Evolutionary conservation across 192 early-diverging fungal genomes (phyloP).

Genomic region (Cetraspora pellucida): DNA sequence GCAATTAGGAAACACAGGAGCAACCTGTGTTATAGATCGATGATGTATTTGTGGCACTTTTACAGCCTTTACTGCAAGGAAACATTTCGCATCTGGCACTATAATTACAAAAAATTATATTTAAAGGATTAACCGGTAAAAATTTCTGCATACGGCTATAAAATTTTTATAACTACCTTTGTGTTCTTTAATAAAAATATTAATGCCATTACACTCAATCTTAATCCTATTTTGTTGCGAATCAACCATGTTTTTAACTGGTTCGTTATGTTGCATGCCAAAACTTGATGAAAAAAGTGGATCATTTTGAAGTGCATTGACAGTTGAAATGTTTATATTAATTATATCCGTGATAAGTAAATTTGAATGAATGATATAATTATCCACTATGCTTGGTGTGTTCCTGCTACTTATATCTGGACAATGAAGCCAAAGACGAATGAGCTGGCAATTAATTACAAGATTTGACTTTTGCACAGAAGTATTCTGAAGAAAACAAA

Average conservation of each 20-base stretch:
- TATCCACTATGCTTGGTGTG: neutral
- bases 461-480: neutral
- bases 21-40: conserved; percentile 32
- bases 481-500: conserved; percentile 6
- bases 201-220: conserved; percentile 33
- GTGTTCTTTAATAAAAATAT: neutral
- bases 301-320: too few species aligned
- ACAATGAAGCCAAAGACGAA: conserved; percentile 26
- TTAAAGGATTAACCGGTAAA: neutral
- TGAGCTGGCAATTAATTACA: neutral
- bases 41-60: conserved; percentile 19
- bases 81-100: conserved; percentile 38
- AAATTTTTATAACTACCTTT: conserved; percentile 32
- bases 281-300: neutral
- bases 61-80: conserved; percentile 36
- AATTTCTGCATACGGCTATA: neutral
- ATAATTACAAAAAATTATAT: conserved; percentile 1
- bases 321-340: conserved; percentile 10
- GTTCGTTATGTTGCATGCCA: neutral
- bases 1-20: conserved; percentile 40
- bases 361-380: conserved; percentile 22
- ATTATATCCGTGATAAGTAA: conserved; percentile 13
- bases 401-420: conserved; percentile 14
- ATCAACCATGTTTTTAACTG: neutral
- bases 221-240: conserved; percentile 31